A percentile compares a stretch with the other conserved stretches of the same genome.
phyloP scores from a whole-genome alignment of 768 basidiomycete species.

The Tulasnella sp. region DNA sequence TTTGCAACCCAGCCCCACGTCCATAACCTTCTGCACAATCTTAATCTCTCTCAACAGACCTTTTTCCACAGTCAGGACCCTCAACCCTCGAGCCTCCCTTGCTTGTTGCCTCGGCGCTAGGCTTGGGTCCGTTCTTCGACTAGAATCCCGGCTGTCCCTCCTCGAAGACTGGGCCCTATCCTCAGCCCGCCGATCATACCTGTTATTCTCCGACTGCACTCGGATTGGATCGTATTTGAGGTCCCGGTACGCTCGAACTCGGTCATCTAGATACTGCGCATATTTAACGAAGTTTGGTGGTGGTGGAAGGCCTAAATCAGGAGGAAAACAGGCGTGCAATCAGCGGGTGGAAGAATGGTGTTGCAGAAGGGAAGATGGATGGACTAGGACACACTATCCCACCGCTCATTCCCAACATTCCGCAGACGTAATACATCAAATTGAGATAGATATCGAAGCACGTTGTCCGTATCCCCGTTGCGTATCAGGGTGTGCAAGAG shows the following conservation, averaged over 20 bases:
- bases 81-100: slow-evolving; percentile 76
- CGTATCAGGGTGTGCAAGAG: slow-evolving; percentile 96
- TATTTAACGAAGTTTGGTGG: slow-evolving; percentile 86
- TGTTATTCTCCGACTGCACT: slow-evolving; percentile 90
- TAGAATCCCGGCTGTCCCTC: slow-evolving; percentile 38
- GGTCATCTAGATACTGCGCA: slow-evolving; percentile 79
- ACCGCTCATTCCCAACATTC: slow-evolving; percentile 74
- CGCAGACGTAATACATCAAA: slow-evolving; percentile 75
- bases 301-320: slow-evolving; percentile 67
- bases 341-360: neutral
- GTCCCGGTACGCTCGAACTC: slow-evolving; percentile 83
- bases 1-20: slow-evolving; percentile 79
- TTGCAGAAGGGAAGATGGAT: slow-evolving; percentile 18
- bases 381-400: slow-evolving; percentile 65
- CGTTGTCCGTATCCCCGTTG: slow-evolving; percentile 92
- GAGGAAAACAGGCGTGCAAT: neutral
- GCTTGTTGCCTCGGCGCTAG: slow-evolving; percentile 39
- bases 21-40: slow-evolving; percentile 85
- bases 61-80: slow-evolving; percentile 92
- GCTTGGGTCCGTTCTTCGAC: slow-evolving; percentile 52
- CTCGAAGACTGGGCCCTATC: slow-evolving; percentile 55
- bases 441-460: slow-evolving; percentile 75
- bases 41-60: slow-evolving; percentile 89
- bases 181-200: slow-evolving; percentile 67
- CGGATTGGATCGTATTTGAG: slow-evolving; percentile 91